Base-by-base conservation (phyloP, 305 asterid species). In the Ruellia speciosa region DNA sequence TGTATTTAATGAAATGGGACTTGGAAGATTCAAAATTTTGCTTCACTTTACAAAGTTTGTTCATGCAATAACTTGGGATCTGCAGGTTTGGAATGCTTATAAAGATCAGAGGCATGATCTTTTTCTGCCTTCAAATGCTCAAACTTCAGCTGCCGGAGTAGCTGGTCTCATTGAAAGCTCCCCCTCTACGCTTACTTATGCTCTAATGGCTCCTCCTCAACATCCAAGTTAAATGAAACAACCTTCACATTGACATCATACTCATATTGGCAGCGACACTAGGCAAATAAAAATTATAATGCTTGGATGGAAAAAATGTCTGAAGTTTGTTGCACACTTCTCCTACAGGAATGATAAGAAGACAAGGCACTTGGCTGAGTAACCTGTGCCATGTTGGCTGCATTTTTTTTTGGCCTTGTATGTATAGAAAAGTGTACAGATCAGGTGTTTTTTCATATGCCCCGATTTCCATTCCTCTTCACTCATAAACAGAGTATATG, bases 51-150 rank as follows among this genome's bases (percentile, higher is more conserved):
- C 31, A 24, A 15, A 34, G 14, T 39, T 41, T 54, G 14, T 45
- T 45, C 62, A 18, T 49, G 41, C 46, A 40, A 62, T 4, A 54
- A 51, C 41, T 28, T 35, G 53, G 14, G 20, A 16, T 47, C 4
- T 47, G 83, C 83, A 92, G 97, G 94, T 92, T 14, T 92, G 99
- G 99, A 74, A 79, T 79, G 99, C 97, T 52, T 92, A 92, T 66
- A 92, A 92, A 72, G 94, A 88, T 69, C 99, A 92, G 82, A 81
- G 79, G 72, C 99, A 92, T 34, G 97, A 92, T 74, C 89, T 88
- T 33, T 92, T 92, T 70, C 99, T 92, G 68, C 99, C 97, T 31
- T 92, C 96, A 66, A 92, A 86, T 74, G 97, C 97, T 52, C 99
- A 88, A 73, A 82, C 95, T 62, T 86, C 99, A 56, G 88, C 94